Percentiles rank a stretch among this genome's conserved stretches.
Evolutionary conservation across 2,329 filamentous ascomycete genomes (phyloP).

Genomic region (Botrytis fragariae): DNA sequence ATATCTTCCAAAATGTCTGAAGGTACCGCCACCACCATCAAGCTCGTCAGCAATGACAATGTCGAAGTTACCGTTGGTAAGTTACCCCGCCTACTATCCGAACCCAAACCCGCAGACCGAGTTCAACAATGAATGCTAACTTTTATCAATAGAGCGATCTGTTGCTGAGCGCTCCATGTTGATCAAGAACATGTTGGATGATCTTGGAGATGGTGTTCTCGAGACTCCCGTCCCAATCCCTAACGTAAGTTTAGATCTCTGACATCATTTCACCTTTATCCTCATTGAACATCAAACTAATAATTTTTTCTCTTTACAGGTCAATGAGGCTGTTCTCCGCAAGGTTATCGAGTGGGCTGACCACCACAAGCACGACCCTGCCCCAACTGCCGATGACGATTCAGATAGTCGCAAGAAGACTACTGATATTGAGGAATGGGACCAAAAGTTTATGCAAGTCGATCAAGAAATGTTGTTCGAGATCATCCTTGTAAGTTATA

Average conservation of each 20-base stretch:
- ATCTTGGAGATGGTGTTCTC: conserved; percentile 66
- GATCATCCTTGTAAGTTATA: conserved; percentile 79
- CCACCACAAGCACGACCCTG: conserved; percentile 87
- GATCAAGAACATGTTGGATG: conserved; percentile 98
- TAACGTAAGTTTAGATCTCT: conserved; percentile 59
- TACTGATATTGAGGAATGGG: conserved; percentile 99
- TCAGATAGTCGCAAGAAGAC: conserved; percentile 96
- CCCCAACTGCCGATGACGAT: conserved; percentile 80
- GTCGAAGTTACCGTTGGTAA: conserved; percentile 50
- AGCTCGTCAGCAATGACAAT: conserved; percentile 50
- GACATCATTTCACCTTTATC: background rate
- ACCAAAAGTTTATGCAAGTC: conserved; percentile 99
- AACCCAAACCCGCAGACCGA: conserved; percentile 22
- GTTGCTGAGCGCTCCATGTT: conserved; percentile 90
- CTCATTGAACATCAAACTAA: conserved; percentile 15
- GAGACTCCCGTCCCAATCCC: conserved; percentile 70
- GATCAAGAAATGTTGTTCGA: conserved; percentile 99
- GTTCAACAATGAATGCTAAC: background rate
- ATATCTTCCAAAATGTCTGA: conserved; percentile 38
- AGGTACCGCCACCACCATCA: conserved; percentile 40
- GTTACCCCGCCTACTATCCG: conserved; percentile 31
- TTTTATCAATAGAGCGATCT: conserved; percentile 60
- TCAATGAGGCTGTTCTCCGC: conserved; percentile 88
- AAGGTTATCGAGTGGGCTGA: conserved; percentile 99
- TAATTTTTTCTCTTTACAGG: conserved; percentile 46